Percentiles rank a stretch among this genome's conserved stretches.
These are phyloP conservation scores for Quercus phellos DNA, from an alignment of 331 rosid species.

Conservation along the genomic window DNA sequence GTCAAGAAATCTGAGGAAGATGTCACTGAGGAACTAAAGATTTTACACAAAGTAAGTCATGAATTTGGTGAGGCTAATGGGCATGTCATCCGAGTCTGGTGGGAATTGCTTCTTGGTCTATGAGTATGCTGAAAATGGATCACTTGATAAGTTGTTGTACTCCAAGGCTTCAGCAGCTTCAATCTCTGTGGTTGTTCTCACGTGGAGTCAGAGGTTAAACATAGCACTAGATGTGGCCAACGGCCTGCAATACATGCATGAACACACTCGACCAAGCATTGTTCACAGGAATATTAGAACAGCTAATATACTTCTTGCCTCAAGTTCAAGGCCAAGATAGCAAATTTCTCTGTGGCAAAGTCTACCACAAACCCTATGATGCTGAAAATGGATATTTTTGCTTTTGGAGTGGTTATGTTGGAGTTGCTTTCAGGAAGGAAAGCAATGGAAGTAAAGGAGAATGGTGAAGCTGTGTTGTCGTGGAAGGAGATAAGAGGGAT, in stretches of 20 bases:
- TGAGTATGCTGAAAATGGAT: conserved; percentile 67
- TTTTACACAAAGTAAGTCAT: conserved; percentile 67
- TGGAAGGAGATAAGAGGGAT: conserved; percentile 62
- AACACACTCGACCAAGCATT: conserved; percentile 65
- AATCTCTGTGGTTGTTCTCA: conserved; percentile 27
- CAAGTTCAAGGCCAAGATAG: conserved; percentile 69
- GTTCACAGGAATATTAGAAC: conserved; percentile 65
- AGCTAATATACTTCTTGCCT: conserved; percentile 58
- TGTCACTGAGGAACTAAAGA: conserved; percentile 51
- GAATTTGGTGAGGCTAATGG: conserved; percentile 61
- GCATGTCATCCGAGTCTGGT: conserved; percentile 42
- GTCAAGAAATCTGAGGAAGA: conserved; percentile 47
- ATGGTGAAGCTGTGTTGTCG: conserved; percentile 44
- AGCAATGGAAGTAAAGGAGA: conserved; percentile 35
- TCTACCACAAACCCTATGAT: conserved; percentile 34
- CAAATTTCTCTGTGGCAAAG: conserved; percentile 62
- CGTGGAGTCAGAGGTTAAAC: conserved; percentile 61
- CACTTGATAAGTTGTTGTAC: conserved; percentile 60
- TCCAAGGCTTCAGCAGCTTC: conserved; percentile 27
- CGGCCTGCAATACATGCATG: conserved; percentile 77
- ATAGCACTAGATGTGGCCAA: conserved; percentile 70
- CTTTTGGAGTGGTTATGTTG: conserved; percentile 59
- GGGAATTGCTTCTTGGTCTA: conserved; percentile 54
- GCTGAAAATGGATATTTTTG: conserved; percentile 58
- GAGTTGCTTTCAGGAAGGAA: conserved; percentile 66